Base-by-base conservation (phyloP, 1,284 basidiomycete species). In the Puccinia horiana region DNA sequence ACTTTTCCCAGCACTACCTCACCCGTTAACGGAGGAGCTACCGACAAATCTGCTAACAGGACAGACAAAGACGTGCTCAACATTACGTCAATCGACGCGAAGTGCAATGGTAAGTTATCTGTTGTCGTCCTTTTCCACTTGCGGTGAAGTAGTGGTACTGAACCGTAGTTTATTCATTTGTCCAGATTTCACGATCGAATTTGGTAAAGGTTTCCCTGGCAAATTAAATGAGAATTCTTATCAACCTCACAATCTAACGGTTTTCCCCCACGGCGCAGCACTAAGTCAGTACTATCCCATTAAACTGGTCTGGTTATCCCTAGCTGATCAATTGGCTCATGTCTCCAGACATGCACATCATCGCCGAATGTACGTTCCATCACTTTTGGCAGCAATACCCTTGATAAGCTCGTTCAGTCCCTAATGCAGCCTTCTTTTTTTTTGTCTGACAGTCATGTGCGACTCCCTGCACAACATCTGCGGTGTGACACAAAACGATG, bases 121-220 rank as follows among this genome's bases (percentile, higher is more conserved):
- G 9, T 29, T 20, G 4, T 44, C 40, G 5, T 5, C 5, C n/a
- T 20, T 4, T 26, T 26, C 23, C 40, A 18, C 18, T 23, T 23
- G 6, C 20, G 20, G n/a, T n/a, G 1, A 3, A n/a, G 9, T 29
- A 69, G 20, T 69, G 65, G 29, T 42, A 47, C 16, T 29, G 40
- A 18, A 20, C n/a, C n/a, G n/a, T n/a, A n/a, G 58, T 8, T 35
- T 1, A 26, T 8, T 44, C 40, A 16, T 69, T 42, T 29, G 9
- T 26, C 6, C 63, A 78, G 76, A 78, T 54, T 52, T 69, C 42
- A 42, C 63, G 52, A 65, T 78, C 63, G 61, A 78, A 63, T 78
- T 78, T 29, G 76, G 76, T 29, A n/a, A 23, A 65, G 63, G 63
- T 11, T 69, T 78, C 47, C 23, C 23, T 9, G 76, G 76, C 18